phyloP scores from a whole-genome alignment of 257 asterid genomes.

The Voacanga thouarsii region DNA sequence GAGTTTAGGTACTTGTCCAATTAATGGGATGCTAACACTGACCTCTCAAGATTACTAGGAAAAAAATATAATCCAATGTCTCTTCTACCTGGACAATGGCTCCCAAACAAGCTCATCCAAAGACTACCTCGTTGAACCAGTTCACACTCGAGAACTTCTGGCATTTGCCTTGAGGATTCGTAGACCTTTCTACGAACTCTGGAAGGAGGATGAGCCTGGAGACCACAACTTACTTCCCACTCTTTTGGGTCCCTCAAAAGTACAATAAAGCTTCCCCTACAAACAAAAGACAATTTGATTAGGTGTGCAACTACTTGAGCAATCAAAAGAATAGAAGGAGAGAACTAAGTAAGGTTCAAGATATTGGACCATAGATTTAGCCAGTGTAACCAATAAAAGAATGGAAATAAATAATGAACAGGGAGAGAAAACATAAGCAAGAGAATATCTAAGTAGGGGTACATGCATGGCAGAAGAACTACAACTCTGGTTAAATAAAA shows the following conservation, averaged over 20 bases:
- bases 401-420: background rate
- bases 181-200: constrained; percentile 39
- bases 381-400: too few relatives aligned
- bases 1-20: background rate
- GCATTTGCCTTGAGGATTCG: constrained; percentile 54
- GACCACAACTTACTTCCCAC: constrained; percentile 23
- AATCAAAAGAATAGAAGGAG: background rate
- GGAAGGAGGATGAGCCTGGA: constrained; percentile 59
- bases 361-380: too few relatives aligned
- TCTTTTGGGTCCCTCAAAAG: constrained; percentile 11
- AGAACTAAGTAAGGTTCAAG: too few relatives aligned
- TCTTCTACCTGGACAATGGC: constrained; percentile 33
- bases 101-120: constrained; percentile 38
- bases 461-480: background rate
- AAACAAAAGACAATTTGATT: constrained; percentile 12
- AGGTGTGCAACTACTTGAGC: background rate
- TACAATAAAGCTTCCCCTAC: constrained; percentile 60
- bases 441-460: background rate
- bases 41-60: constrained; percentile 52
- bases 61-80: constrained; percentile 65
- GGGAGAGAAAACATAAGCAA: background rate
- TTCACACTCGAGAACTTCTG: constrained; percentile 48
- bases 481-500: background rate
- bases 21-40: constrained; percentile 1
- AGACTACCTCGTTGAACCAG: constrained; percentile 36